These are phyloP conservation scores for Verticillium nubilum DNA, from an alignment of 2,329 filamentous ascomycete species.

Conservation along the genomic window DNA sequence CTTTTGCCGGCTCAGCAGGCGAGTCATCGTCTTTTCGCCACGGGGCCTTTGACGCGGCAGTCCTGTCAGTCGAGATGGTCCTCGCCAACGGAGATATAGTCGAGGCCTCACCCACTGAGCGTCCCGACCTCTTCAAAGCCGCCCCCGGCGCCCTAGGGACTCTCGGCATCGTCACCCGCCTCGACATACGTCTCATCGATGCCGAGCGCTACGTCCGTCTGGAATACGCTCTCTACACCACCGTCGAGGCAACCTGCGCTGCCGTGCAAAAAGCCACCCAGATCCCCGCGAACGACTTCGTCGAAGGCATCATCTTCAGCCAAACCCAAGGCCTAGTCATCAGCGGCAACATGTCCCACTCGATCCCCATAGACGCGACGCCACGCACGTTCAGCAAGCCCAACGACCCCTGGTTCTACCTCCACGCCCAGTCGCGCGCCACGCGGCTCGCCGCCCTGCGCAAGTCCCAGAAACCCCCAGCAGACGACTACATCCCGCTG, in stretches of 20 bases:
- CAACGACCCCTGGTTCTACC: slow-evolving; percentile 68
- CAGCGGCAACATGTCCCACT: slow-evolving; percentile 50
- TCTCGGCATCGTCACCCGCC: slow-evolving; percentile 58
- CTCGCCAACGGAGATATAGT: slow-evolving; percentile 54
- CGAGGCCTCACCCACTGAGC: slow-evolving; percentile 46
- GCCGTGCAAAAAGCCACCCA: slow-evolving; percentile 38
- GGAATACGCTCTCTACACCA: slow-evolving; percentile 44
- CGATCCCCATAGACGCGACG: slow-evolving; percentile 12
- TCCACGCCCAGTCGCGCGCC: slow-evolving; percentile 42
- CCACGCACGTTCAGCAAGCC: slow-evolving; percentile 45
- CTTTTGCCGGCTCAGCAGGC: slow-evolving; percentile 61
- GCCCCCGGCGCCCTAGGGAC: slow-evolving; percentile 63
- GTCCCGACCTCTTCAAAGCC: slow-evolving; percentile 57
- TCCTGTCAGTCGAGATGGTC: slow-evolving; percentile 60
- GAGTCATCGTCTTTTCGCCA: slow-evolving; percentile 65
- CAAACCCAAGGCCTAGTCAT: slow-evolving; percentile 52
- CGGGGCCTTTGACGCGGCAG: slow-evolving; percentile 59
- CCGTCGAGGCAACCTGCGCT: slow-evolving; percentile 29
- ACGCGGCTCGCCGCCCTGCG: not conserved
- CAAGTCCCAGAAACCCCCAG: slow-evolving; percentile 11
- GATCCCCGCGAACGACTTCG: slow-evolving; percentile 48
- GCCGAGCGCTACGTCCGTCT: slow-evolving; percentile 52
- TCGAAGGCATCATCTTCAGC: slow-evolving; percentile 65
- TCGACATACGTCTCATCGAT: slow-evolving; percentile 54
- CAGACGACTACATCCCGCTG: slow-evolving; percentile 52